Conservation (phyloP, 768 basidiomycete genomes). For the Kwoniella shandongensis region DNA sequence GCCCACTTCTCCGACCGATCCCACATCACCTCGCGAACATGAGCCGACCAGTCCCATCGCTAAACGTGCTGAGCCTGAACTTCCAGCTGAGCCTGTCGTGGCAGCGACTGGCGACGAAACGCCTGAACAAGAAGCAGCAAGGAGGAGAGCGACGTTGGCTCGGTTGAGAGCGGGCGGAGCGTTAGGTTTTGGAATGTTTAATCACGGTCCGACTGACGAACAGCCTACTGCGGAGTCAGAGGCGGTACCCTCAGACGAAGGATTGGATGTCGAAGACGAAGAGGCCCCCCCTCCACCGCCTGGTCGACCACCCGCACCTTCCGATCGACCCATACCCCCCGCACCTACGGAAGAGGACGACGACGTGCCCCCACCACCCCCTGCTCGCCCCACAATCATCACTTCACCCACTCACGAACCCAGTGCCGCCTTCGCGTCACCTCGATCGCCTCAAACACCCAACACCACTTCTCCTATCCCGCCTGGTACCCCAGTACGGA, state of each 20-base stretch:
- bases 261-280: conserved; percentile 32
- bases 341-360: conserved; percentile 16
- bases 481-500: conserved; percentile 22
- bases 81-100: conserved; percentile 10
- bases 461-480: conserved; percentile 6
- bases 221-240: conserved; percentile 20
- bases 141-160: conserved; percentile 63
- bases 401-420: neutral
- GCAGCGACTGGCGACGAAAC: conserved; percentile 42
- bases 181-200: conserved; percentile 62
- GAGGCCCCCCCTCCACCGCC: conserved; percentile 36
- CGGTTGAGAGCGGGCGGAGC: conserved; percentile 63
- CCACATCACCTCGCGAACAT: conserved; percentile 21
- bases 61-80: neutral
- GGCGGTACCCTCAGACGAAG: neutral
- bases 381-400: conserved; percentile 24
- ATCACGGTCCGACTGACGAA: conserved; percentile 23
- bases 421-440: neutral
- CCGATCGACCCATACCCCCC: conserved; percentile 29
- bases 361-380: conserved; percentile 34
- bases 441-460: conserved; percentile 8
- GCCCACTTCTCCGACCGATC: conserved; percentile 47
- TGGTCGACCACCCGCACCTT: conserved; percentile 46
- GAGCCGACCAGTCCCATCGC: conserved; percentile 12
- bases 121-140: conserved; percentile 59